Conservation (phyloP, 495 filamentous ascomycete species). For the Podospora pseudocomata region DNA sequence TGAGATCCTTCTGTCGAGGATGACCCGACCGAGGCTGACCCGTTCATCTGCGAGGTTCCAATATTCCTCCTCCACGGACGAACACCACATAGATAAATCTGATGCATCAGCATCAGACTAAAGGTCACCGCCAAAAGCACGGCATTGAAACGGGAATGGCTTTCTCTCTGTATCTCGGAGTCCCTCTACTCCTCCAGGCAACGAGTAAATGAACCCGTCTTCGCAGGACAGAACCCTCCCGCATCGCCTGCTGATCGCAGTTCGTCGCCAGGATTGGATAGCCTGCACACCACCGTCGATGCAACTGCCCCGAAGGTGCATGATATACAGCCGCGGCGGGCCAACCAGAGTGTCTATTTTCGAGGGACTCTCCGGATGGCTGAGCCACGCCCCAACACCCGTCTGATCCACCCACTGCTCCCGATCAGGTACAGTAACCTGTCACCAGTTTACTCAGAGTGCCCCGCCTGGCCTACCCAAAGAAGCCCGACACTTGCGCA, state of each 20-base stretch:
- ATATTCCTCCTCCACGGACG: neutral
- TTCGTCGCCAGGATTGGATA: neutral
- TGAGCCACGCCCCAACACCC: constrained; percentile 24
- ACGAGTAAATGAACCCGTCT: neutral
- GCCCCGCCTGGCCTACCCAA: neutral
- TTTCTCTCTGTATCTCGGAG: neutral
- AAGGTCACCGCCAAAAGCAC: neutral
- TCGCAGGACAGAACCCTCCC: neutral
- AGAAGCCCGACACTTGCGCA: neutral
- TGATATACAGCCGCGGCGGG: constrained; percentile 11
- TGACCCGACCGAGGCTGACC: neutral
- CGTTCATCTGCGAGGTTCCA: neutral
- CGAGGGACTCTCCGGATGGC: constrained; percentile 16
- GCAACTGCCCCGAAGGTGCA: constrained; percentile 27
- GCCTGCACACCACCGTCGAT: constrained; percentile 16
- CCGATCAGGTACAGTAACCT: constrained; percentile 13
- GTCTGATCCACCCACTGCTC: constrained; percentile 4
- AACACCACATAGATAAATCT: neutral
- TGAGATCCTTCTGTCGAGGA: neutral
- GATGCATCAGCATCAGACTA: neutral
- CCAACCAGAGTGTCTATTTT: constrained; percentile 20
- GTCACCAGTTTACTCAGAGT: neutral
- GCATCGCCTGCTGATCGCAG: constrained; percentile 2
- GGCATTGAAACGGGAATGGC: constrained; percentile 1
- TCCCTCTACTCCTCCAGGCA: constrained; percentile 5